Evolutionary conservation across 768 basidiomycete genomes (phyloP), one percentile per base, ranked within the genome.

Genomic region (Naganishia onofrii): DNA sequence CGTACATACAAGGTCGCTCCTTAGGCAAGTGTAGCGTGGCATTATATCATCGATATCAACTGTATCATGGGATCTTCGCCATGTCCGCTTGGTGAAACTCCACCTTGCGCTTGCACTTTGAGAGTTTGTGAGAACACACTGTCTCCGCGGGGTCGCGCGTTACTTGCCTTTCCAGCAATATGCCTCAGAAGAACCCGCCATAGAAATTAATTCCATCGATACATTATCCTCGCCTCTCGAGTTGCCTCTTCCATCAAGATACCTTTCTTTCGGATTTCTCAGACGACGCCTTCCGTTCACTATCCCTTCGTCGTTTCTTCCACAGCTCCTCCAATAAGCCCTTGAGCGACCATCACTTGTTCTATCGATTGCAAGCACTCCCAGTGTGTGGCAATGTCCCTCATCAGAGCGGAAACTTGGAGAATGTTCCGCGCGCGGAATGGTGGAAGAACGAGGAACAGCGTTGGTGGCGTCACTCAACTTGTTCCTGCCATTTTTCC

Each of bases 1-100:
- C 87, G 96, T 79, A 92, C 90, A 81, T 99, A 99, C 82, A 82
- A 84, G 70, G 80, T 86, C 56, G 69, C 70, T 26, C 64, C 69
- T 28, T 73, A 56, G 66, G 57, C 60, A 28, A 38, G 23, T 66
- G 65, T 52, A 52, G 48, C 21, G n/a, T 53, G 36, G 42, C 9
- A 42, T 52, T 5, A 34, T 3, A 51, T n/a, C 32, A 48, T 48
- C 28, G 38, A 63, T 63, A 29, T 63, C 28, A 23, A 63, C 42
- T 63, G 38, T 63, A 46, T 63, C 38, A 46, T 12, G 5, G 36
- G 60, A 44, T 38, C 29, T 29, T 63, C 23, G 34, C 23, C 60
- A 2, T 38, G 19, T 44, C 19, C 19, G 21, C n/a, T 57, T 15
- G 3, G 7, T 31, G 28, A 57, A 15, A 26, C 34, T 4, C 12